These are phyloP conservation scores for Aegilops bicornis DNA, from an alignment of 176 grass and related monocot genomes.

Conservation along the genomic window DNA sequence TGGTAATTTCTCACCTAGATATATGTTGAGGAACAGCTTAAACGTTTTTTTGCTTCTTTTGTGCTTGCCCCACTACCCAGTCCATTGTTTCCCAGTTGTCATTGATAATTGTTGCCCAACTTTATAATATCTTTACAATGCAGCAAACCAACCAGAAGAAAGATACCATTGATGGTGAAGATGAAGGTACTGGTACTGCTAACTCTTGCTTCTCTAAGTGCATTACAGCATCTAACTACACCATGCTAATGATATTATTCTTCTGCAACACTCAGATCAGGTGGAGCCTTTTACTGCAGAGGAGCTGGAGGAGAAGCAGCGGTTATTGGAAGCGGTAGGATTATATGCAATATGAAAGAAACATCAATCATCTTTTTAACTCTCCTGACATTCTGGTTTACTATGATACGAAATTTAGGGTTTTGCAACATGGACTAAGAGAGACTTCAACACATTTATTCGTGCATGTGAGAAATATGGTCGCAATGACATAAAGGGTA, in stretches of 20 bases:
- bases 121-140: slow-evolving; percentile 26
- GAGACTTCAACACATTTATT: slow-evolving; percentile 94
- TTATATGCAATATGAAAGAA: neutral
- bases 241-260: slow-evolving; percentile 33
- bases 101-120: slow-evolving; percentile 25
- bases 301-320: slow-evolving; percentile 91
- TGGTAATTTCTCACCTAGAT: slow-evolving; percentile 55
- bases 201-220: slow-evolving; percentile 6
- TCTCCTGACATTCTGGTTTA: slow-evolving; percentile 18
- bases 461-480: slow-evolving; percentile 97
- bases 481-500: slow-evolving; percentile 88
- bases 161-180: slow-evolving; percentile 93
- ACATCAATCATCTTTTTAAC: neutral
- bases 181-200: slow-evolving; percentile 85
- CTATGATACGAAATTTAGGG: slow-evolving; percentile 49
- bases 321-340: slow-evolving; percentile 74
- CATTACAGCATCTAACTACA: slow-evolving; percentile 19
- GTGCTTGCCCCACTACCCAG: neutral
- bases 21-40: neutral
- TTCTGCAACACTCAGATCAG: slow-evolving; percentile 55
- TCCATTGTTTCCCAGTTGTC: slow-evolving; percentile 1
- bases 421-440: slow-evolving; percentile 90
- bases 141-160: slow-evolving; percentile 93
- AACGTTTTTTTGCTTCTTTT: neutral
- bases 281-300: slow-evolving; percentile 79